Conservation (phyloP, 371 early-diverging fungal genomes). For the Lichtheimia corymbifera region DNA sequence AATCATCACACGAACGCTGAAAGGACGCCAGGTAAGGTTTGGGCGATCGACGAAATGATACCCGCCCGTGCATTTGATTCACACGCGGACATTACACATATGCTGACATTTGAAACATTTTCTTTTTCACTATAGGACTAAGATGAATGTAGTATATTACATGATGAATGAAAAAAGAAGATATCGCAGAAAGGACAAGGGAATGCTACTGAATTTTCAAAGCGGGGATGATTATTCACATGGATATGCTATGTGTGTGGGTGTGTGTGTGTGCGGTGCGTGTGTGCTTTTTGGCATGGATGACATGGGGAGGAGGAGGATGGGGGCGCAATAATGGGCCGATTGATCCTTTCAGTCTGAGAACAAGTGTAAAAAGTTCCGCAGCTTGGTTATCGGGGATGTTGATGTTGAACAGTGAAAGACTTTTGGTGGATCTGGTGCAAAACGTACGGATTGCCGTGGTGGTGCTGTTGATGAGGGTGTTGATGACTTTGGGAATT, state of each 20-base stretch:
- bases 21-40: conserved; percentile 78
- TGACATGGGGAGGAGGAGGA: neutral
- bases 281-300: no score
- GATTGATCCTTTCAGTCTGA: conserved; percentile 3
- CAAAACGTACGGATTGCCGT: conserved; percentile 40
- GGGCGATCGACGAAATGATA: neutral
- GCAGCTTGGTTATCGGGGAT: conserved; percentile 5
- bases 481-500: neutral
- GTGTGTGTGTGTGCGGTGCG: neutral
- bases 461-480: conserved; percentile 21
- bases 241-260: neutral
- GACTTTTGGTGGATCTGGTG: conserved; percentile 39
- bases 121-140: neutral
- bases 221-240: neutral
- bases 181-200: neutral
- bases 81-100: neutral
- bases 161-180: neutral
- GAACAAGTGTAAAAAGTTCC: conserved; percentile 5
- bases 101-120: neutral
- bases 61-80: no score
- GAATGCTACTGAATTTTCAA: neutral
- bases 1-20: conserved; percentile 86
- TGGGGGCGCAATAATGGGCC: neutral
- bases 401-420: conserved; percentile 13
- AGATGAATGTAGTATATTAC: conserved; percentile 1